These are phyloP conservation scores for Ramichloridium luteum DNA, from an alignment of 2,329 filamentous ascomycete species.

Conservation along the genomic window DNA sequence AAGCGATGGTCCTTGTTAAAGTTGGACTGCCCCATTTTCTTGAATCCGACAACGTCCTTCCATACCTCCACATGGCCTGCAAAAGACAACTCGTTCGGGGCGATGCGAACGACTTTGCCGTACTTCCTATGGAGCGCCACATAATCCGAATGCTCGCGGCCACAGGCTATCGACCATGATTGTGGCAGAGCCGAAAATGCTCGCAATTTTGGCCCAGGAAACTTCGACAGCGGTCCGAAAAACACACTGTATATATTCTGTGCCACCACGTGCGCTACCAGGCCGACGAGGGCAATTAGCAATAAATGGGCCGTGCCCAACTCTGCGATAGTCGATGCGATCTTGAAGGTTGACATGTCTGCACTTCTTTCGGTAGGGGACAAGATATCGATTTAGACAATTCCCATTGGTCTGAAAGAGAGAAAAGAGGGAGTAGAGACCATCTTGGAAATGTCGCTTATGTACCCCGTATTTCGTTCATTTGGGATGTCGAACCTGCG, in stretches of 20 bases:
- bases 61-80: slow-evolving; percentile 15
- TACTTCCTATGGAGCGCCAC: slow-evolving; percentile 10
- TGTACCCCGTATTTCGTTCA: too few species aligned
- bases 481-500: too few species aligned
- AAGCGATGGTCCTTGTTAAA: slow-evolving; percentile 11
- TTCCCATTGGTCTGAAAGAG: too few species aligned
- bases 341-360: too few species aligned
- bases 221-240: slow-evolving; percentile 13
- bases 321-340: neutral
- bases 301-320: neutral
- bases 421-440: too few species aligned
- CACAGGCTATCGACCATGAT: slow-evolving; percentile 9
- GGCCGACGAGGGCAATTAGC: neutral
- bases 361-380: too few species aligned
- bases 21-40: slow-evolving; percentile 9
- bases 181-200: slow-evolving; percentile 14
- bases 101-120: slow-evolving; percentile 12
- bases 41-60: slow-evolving; percentile 20
- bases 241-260: slow-evolving; percentile 4
- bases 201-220: slow-evolving; percentile 29
- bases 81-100: slow-evolving; percentile 23
- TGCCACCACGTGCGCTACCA: neutral
- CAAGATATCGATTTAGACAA: too few species aligned
- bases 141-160: slow-evolving; percentile 9
- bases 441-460: too few species aligned